Evolutionary conservation across 148 eudicot genomes (phyloP).

Genomic region (Salicornia ramosissima): DNA sequence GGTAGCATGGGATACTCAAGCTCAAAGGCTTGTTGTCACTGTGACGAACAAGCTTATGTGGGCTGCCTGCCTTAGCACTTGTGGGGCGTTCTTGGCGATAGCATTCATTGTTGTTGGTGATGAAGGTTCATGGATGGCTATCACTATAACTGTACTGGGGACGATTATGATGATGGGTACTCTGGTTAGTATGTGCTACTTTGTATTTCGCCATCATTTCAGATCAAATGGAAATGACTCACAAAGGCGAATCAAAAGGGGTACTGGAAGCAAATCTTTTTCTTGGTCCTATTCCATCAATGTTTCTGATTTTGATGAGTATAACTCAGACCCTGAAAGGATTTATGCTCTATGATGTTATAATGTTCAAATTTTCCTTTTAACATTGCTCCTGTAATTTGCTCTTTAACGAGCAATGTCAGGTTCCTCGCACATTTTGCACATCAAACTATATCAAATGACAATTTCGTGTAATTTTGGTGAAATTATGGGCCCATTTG

Average conservation of each 20-base stretch:
- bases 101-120: slow-evolving; percentile 75
- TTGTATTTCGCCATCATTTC: slow-evolving; percentile 77
- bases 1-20: slow-evolving; percentile 82
- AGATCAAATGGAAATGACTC: slow-evolving; percentile 54
- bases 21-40: slow-evolving; percentile 68
- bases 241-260: slow-evolving; percentile 67
- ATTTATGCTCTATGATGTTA: slow-evolving; percentile 65
- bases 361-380: background rate
- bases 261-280: slow-evolving; percentile 75
- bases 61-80: slow-evolving; percentile 85
- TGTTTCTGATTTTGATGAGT: slow-evolving; percentile 62
- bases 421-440: too few species aligned
- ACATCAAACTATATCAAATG: too few species aligned
- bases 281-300: slow-evolving; percentile 75
- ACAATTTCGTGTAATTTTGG: too few species aligned
- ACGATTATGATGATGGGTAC: slow-evolving; percentile 63
- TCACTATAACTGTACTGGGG: slow-evolving; percentile 54
- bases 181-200: slow-evolving; percentile 68
- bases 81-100: slow-evolving; percentile 72
- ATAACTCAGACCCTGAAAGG: slow-evolving; percentile 59
- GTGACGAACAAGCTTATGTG: slow-evolving; percentile 89
- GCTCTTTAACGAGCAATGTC: too few species aligned
- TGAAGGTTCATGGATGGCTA: slow-evolving; percentile 65
- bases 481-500: too few species aligned
- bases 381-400: too few species aligned